Conservation (phyloP, 495 filamentous ascomycete genomes). For the Pyrenula aspistea region DNA sequence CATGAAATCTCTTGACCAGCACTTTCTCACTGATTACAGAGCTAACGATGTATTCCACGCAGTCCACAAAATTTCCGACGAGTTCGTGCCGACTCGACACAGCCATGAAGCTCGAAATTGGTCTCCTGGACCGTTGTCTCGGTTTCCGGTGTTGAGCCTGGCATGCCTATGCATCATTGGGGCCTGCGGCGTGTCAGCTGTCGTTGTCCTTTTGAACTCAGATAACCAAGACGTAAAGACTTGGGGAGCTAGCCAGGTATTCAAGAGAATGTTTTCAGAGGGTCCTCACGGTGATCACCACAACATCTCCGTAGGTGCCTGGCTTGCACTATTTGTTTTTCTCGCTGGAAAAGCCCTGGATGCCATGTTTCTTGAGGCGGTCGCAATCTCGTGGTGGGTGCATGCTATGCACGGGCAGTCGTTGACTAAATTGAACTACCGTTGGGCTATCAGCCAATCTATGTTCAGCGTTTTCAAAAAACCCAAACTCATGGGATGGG, state of each 20-base stretch:
- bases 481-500: neutral
- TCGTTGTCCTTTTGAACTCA: neutral
- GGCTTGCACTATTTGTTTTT: neutral
- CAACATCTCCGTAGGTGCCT: neutral
- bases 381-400: neutral
- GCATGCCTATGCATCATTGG: neutral
- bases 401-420: neutral
- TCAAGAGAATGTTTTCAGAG: neutral
- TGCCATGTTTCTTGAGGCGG: neutral
- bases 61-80: no score
- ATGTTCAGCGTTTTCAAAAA: neutral
- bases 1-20: no score
- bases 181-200: neutral
- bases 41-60: no score
- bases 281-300: neutral
- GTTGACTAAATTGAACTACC: neutral
- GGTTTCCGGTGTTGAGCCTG: neutral
- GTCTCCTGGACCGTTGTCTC: neutral
- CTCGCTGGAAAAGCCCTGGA: neutral
- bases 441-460: neutral
- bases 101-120: neutral
- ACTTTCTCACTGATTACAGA: no score
- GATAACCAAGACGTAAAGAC: neutral
- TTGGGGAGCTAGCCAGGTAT: neutral
- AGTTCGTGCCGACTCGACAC: no score